These are phyloP conservation scores for Buddleja alternifolia DNA, from an alignment of 257 asterid species.

Conservation along the genomic window DNA sequence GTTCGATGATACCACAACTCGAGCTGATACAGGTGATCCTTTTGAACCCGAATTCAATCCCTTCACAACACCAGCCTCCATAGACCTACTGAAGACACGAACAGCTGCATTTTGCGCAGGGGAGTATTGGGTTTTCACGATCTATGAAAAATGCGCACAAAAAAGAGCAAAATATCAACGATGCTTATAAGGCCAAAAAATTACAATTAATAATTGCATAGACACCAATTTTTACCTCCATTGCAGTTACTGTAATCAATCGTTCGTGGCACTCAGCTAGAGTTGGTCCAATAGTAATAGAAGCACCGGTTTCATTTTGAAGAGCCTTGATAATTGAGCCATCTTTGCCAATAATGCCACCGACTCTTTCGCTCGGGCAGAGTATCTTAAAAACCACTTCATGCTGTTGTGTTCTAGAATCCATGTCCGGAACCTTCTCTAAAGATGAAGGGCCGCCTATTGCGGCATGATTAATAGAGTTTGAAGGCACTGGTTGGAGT, in stretches of 20 bases:
- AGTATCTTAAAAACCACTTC: constrained; percentile 69
- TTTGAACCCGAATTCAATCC: constrained; percentile 41
- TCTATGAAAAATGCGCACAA: constrained; percentile 37
- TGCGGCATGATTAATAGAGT: constrained; percentile 33
- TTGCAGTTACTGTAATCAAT: constrained; percentile 59
- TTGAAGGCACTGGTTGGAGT: constrained; percentile 42
- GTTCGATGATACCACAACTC: constrained; percentile 53
- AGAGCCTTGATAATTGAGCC: constrained; percentile 61
- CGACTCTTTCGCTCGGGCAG: constrained; percentile 61
- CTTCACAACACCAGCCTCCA: constrained; percentile 43
- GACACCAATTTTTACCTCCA: constrained; percentile 49
- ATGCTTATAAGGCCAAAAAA: constrained; percentile 19
- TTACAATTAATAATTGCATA: not conserved
- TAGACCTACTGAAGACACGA: constrained; percentile 53
- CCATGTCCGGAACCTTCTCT: constrained; percentile 36
- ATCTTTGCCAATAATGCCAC: constrained; percentile 74
- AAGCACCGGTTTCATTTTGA: constrained; percentile 62
- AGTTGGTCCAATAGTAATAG: constrained; percentile 52
- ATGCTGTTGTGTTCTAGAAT: constrained; percentile 37
- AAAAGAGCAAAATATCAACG: constrained; percentile 23
- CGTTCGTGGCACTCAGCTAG: constrained; percentile 61
- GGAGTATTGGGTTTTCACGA: constrained; percentile 49
- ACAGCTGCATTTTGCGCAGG: constrained; percentile 65
- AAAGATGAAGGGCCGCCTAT: constrained; percentile 29
- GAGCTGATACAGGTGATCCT: constrained; percentile 46